phyloP scores from a whole-genome alignment of 106 monocot genomes.

The Phalaenopsis aphrodite region DNA sequence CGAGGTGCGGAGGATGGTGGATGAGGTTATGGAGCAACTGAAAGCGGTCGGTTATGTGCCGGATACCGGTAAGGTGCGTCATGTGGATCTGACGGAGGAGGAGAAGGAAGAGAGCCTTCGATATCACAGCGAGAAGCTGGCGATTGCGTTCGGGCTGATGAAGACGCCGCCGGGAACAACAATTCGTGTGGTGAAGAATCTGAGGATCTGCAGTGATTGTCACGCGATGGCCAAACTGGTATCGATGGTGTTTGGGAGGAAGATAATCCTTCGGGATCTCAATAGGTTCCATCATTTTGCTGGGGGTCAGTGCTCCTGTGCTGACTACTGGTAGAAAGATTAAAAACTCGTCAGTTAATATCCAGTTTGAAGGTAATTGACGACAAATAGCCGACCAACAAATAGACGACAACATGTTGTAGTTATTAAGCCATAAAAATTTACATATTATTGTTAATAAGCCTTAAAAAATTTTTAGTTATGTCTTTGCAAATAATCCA shows the following conservation, averaged over 20 bases:
- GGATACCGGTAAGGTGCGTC: constrained; percentile 44
- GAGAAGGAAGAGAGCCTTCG: constrained; percentile 58
- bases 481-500: too few species aligned
- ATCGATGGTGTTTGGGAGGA: constrained; percentile 43
- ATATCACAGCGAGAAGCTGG: constrained; percentile 88
- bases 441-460: too few species aligned
- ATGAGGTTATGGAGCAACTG: constrained; percentile 48
- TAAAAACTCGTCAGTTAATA: not conserved
- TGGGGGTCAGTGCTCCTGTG: constrained; percentile 56
- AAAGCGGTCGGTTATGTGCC: constrained; percentile 52
- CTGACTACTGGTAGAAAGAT: constrained; percentile 54
- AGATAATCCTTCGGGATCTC: constrained; percentile 61
- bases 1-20: constrained; percentile 38
- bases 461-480: too few species aligned
- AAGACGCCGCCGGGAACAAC: constrained; percentile 55
- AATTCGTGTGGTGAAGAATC: constrained; percentile 64
- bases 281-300: constrained; percentile 75
- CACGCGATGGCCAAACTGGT: constrained; percentile 59
- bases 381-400: too few species aligned
- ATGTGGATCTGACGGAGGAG: constrained; percentile 47
- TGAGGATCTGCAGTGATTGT: constrained; percentile 61
- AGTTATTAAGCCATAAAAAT: too few species aligned
- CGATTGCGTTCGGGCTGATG: constrained; percentile 67
- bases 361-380: too few species aligned
- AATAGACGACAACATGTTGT: too few species aligned